Percentiles rank a stretch among this genome's conserved stretches.
Evolutionary conservation across 257 asterid species (phyloP).

Genomic region (Cinchona pubescens): DNA sequence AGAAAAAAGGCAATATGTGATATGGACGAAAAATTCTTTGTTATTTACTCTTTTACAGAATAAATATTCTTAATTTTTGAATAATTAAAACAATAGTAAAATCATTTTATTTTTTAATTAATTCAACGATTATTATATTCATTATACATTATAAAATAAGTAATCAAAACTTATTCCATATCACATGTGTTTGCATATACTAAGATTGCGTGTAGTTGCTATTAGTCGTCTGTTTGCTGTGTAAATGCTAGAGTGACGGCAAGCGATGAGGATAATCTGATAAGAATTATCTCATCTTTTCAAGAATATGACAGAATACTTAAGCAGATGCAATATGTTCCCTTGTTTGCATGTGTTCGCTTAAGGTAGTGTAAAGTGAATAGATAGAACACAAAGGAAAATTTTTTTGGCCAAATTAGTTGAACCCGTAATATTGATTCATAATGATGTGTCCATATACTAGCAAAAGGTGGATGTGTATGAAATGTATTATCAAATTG

Average conservation of each 20-base stretch:
- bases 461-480: not conserved
- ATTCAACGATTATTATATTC: no score
- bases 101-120: no score
- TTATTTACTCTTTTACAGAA: no score
- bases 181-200: no score
- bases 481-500: not conserved
- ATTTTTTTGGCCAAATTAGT: not conserved
- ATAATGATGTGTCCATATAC: not conserved
- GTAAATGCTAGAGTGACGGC: not conserved
- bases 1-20: not conserved
- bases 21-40: no score
- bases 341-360: constrained; percentile 1
- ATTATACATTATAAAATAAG: no score
- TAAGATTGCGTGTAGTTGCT: not conserved
- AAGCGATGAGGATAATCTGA: not conserved
- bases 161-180: no score
- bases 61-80: no score
- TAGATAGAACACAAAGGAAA: no score
- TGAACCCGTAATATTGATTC: not conserved
- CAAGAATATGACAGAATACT: not conserved
- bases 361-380: not conserved
- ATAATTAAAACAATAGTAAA: no score
- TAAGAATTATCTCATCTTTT: constrained; percentile 1
- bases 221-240: constrained; percentile 9
- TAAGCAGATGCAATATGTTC: not conserved